Evolutionary conservation across 2,329 filamentous ascomycete genomes (phyloP).

Genomic region (Pestalotiopsis sp.): DNA sequence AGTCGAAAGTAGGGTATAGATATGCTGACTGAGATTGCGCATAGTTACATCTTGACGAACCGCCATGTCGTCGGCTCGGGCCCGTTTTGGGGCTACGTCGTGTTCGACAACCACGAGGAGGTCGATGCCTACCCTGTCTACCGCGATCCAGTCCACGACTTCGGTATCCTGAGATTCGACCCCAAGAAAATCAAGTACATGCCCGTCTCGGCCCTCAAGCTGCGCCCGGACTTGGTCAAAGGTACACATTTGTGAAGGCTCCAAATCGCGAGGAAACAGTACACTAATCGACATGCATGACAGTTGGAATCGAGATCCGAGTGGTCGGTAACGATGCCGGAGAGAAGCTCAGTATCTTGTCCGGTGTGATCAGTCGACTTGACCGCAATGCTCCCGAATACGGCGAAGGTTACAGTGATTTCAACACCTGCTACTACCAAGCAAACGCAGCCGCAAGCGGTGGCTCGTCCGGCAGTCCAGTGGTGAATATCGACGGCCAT

Average conservation of each 20-base stretch:
- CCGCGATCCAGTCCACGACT: constrained; percentile 97
- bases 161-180: constrained; percentile 94
- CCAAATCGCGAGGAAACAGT: not conserved
- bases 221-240: constrained; percentile 83
- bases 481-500: constrained; percentile 91
- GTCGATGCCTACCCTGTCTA: constrained; percentile 97
- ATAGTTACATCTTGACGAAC: constrained; percentile 78
- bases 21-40: not conserved
- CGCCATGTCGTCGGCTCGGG: constrained; percentile 92
- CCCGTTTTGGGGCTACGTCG: constrained; percentile 96
- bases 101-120: constrained; percentile 98
- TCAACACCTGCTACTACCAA: constrained; percentile 95
- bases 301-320: constrained; percentile 88
- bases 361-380: constrained; percentile 92
- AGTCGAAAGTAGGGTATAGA: not conserved
- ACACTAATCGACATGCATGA: constrained; percentile 13
- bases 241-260: constrained; percentile 36
- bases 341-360: constrained; percentile 96
- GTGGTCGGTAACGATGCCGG: constrained; percentile 98
- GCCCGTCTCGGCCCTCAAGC: constrained; percentile 75
- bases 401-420: constrained; percentile 96
- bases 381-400: constrained; percentile 98
- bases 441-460: constrained; percentile 95
- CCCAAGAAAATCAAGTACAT: constrained; percentile 97
- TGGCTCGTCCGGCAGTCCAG: constrained; percentile 96